Conservation (phyloP, 1,139 yeast species). For the Sugiyamaella sp. region DNA sequence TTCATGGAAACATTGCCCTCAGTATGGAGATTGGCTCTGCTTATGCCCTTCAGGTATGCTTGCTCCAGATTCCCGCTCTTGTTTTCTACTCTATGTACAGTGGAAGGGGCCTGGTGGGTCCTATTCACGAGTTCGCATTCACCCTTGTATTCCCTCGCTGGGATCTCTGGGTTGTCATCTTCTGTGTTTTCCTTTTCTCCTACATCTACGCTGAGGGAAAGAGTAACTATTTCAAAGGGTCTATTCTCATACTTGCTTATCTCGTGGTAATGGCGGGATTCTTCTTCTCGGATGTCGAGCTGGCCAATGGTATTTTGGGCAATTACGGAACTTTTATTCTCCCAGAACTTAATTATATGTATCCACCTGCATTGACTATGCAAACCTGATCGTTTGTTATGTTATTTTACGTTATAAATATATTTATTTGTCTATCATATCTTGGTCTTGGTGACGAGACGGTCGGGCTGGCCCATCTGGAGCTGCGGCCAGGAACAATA, state of each 20-base stretch:
- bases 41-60: constrained; percentile 94
- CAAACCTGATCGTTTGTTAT: constrained; percentile 5
- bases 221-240: constrained; percentile 93
- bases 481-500: background rate
- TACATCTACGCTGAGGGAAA: constrained; percentile 97
- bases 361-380: constrained; percentile 11
- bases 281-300: constrained; percentile 52
- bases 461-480: background rate
- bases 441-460: no score
- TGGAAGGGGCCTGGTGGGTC: constrained; percentile 37
- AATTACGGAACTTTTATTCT: constrained; percentile 17
- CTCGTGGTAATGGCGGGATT: constrained; percentile 79
- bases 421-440: constrained; percentile 1
- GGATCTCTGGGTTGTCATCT: constrained; percentile 87
- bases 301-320: constrained; percentile 34
- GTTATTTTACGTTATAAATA: background rate
- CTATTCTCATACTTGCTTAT: constrained; percentile 80
- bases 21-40: constrained; percentile 97
- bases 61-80: constrained; percentile 89
- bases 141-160: constrained; percentile 91
- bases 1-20: constrained; percentile 92
- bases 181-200: constrained; percentile 86
- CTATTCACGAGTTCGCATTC: constrained; percentile 56
- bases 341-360: constrained; percentile 6
- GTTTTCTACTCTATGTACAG: constrained; percentile 71